Evolutionary conservation across 768 basidiomycete species (phyloP), one percentile per base, ranked within the genome.

Genomic region (Termitomyces sp.): DNA sequence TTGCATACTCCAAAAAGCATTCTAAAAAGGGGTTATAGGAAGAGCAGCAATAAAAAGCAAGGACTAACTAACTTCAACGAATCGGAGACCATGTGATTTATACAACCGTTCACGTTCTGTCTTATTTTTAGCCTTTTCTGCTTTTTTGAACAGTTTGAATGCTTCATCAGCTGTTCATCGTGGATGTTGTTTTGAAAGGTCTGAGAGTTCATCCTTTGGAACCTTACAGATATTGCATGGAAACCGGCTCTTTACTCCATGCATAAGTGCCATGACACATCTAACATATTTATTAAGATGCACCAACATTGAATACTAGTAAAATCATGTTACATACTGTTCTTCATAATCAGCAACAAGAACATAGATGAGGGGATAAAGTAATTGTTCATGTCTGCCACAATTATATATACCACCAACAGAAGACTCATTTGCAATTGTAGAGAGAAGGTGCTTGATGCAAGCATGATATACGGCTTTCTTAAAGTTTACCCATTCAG

Each of bases 291-390:
- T 12, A 9, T 28, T 49, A 2, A 54, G 9, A 13, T 22, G 12
- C 22, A 24, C 7, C 42, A 45, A 59, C 24, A 36, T 3, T 7
- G 16, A 35, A 15, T 40, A 40, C 39, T 40, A 16, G n/a, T n/a
- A n/a, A n/a, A n/a, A n/a, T n/a, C n/a, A 53, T 7, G 13, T 15
- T 28, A 58, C 76, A 20, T 70, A 82, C 81, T 78, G 75, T 69
- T 83, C 79, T 60, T 82, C 74, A 54, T 79, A 82, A 57, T 82
- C 78, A 6, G 74, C 73, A 8, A 74, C 76, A 0, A 80, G 63
- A 5, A 81, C 78, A 0, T 78, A 46, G 24, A 82, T 66, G 11
- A 76, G 38, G 0, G 71, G 72, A n/a, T 67, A 74, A 1, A 76
- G 16, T 36, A 42, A 57, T 0, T 52, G 65, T 1, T 9, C 0